Base-by-base conservation (phyloP, 176 grass and related monocot species). In the Saccharum spontaneum region DNA sequence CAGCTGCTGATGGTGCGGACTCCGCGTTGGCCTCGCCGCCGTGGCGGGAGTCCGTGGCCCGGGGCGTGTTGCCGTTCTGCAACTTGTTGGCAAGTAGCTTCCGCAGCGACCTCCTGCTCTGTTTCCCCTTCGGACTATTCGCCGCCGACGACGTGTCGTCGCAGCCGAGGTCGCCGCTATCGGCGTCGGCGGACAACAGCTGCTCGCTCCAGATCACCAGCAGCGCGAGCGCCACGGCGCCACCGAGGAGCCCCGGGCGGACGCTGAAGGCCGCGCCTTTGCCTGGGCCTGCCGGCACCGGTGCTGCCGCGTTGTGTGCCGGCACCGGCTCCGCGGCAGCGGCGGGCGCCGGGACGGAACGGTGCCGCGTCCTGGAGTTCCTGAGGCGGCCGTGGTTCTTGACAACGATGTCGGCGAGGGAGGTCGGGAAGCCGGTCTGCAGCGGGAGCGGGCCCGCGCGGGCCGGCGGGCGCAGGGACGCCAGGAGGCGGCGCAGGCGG, bases 361-460 rank as follows among this genome's bases (percentile, higher is more conserved):
- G 77, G 73, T 66, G 81, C 22, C 50, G 80, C 50, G 74, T 80
- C 13, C 63, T 77, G 73, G 83, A 73, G 49, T 90, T 91, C 59
- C 76, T 87, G 72, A 95, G 80, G 61, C 92, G 92, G 83, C 43
- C 88, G 45, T 91, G 91, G 85, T 98, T 98, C 88, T 87, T 93
- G 69, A 98, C 89, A 78, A 93, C 73, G 85, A 95, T 77, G 66
- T 95, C 93, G 20, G 92, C 95, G 46, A 97, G 84, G 69, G 92
- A 94, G 71, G 95, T 97, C 2, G 95, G 95, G 89, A n/a, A n/a
- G n/a, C n/a, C n/a, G n/a, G n/a, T n/a, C n/a, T n/a, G n/a, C n/a
- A n/a, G n/a, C n/a, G n/a, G 88, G 40, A 89, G 82, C 2, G 90
- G 78, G 0, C 82, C 74, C 4, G 83, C 41, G 77, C 75, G 15